These are phyloP conservation scores for Sclerotinia spermophila DNA, from an alignment of 2,329 filamentous ascomycete genomes.

Conservation along the genomic window DNA sequence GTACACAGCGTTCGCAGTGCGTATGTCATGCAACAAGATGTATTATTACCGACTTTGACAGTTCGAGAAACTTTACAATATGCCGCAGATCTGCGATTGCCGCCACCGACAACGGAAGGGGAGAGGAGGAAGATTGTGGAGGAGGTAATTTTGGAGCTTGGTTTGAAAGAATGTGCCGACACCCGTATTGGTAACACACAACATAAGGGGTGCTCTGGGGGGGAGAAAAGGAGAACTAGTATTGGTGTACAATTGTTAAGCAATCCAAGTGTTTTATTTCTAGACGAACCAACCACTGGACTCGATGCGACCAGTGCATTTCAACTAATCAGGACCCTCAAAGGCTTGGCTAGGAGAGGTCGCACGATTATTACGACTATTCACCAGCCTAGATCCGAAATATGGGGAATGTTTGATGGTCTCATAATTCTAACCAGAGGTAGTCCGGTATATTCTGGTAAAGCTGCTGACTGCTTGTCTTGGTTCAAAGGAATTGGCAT, in stretches of 20 bases:
- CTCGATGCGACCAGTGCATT: conserved; percentile 75
- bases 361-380: conserved; percentile 71
- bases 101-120: conserved; percentile 54
- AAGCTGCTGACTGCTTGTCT: conserved; percentile 52
- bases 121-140: conserved; percentile 65
- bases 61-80: conserved; percentile 73
- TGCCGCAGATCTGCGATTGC: conserved; percentile 67
- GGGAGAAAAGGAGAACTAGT: conserved; percentile 72
- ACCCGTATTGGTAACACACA: conserved; percentile 68
- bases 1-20: conserved; percentile 56
- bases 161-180: conserved; percentile 72
- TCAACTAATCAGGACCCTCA: conserved; percentile 68
- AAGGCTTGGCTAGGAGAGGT: conserved; percentile 62
- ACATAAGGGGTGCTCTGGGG: conserved; percentile 73
- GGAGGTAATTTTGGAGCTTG: conserved; percentile 71
- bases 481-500: conserved; percentile 63
- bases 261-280: conserved; percentile 72
- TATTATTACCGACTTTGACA: conserved; percentile 68
- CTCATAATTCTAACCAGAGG: conserved; percentile 66
- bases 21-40: conserved; percentile 75
- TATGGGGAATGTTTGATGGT: conserved; percentile 73
- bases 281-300: conserved; percentile 77
- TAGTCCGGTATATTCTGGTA: conserved; percentile 64
- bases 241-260: conserved; percentile 77
- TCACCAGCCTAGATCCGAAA: conserved; percentile 74